phyloP scores from a whole-genome alignment of 371 early-diverging fungal genomes.

The Amoeboaphelidium protococcarum region DNA sequence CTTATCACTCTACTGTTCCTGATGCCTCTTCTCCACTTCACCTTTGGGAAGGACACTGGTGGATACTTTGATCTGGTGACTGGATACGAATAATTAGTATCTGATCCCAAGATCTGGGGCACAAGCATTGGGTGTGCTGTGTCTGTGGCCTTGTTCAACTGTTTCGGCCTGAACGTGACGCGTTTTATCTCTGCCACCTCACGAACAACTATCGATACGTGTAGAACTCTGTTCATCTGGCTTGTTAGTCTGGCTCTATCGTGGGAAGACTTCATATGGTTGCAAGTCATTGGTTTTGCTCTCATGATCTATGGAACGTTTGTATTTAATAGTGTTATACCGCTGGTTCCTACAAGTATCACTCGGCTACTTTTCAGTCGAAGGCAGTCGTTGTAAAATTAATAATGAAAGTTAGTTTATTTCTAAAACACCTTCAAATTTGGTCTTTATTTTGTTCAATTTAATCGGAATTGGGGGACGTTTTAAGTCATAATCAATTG shows the following conservation, averaged over 20 bases:
- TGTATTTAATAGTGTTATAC: too few relatives aligned
- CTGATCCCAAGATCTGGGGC: constrained; percentile 31
- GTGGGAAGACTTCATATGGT: constrained; percentile 76
- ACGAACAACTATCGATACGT: constrained; percentile 76
- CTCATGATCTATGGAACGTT: constrained; percentile 56
- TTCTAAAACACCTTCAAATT: too few relatives aligned
- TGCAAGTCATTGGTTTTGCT: constrained; percentile 67
- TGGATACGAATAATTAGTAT: constrained; percentile 43
- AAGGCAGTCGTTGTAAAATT: too few relatives aligned
- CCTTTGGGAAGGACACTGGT: constrained; percentile 30
- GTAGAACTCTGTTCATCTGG: constrained; percentile 85
- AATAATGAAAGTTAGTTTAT: too few relatives aligned
- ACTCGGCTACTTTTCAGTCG: too few relatives aligned
- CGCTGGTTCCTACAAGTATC: too few relatives aligned
- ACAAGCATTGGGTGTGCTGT: constrained; percentile 50
- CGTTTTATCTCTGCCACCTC: constrained; percentile 54
- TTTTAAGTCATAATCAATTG: too few relatives aligned
- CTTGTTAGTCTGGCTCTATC: constrained; percentile 54
- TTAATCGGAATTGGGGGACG: too few relatives aligned
- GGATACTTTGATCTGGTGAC: constrained; percentile 46
- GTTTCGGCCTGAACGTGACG: constrained; percentile 76
- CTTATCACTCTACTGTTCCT: constrained; percentile 31
- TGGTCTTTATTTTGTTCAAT: too few relatives aligned
- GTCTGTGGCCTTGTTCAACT: constrained; percentile 77
- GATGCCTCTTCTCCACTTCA: constrained; percentile 47